These are phyloP conservation scores for Tricholoma flavovirens DNA, from an alignment of 768 basidiomycete species.

Conservation along the genomic window DNA sequence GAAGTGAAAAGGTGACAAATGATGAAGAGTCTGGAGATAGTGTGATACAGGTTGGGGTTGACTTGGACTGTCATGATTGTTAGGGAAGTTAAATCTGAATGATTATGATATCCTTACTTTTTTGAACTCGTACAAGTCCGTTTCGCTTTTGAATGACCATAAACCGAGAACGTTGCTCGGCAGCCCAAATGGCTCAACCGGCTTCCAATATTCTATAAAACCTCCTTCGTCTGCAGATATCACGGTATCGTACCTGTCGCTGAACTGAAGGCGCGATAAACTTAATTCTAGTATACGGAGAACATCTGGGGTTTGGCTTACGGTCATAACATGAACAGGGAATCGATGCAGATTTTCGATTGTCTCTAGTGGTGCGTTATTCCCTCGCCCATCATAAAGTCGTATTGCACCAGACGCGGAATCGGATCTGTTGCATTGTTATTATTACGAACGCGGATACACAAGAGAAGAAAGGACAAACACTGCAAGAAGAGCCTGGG, in stretches of 20 bases:
- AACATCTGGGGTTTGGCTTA: constrained; percentile 32
- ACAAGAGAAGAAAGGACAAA: constrained; percentile 28
- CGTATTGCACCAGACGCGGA: constrained; percentile 66
- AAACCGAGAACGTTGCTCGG: constrained; percentile 74
- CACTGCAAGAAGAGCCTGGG: constrained; percentile 85
- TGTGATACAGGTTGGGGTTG: constrained; percentile 85
- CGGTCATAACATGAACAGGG: constrained; percentile 89
- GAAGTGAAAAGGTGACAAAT: constrained; percentile 90
- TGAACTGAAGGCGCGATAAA: constrained; percentile 60
- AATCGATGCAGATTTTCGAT: constrained; percentile 76
- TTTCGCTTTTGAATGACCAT: constrained; percentile 89
- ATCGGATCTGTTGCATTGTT: constrained; percentile 59
- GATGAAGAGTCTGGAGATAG: constrained; percentile 85
- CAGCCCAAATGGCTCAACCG: constrained; percentile 78
- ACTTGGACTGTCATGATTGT: constrained; percentile 60
- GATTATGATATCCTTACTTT: constrained; percentile 50
- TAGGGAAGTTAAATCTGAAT: neutral
- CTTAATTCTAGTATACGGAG: constrained; percentile 1
- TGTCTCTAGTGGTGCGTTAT: constrained; percentile 68
- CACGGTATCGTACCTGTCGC: constrained; percentile 83
- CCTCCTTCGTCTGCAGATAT: constrained; percentile 93
- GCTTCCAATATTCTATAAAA: constrained; percentile 96
- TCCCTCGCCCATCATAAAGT: constrained; percentile 90
- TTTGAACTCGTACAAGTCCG: constrained; percentile 97
- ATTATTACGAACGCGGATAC: constrained; percentile 10